A percentile compares a stretch with the other conserved stretches of the same genome.
Evolutionary conservation across 441 rosid genomes (phyloP).

Genomic region (Mallotus repandus): DNA sequence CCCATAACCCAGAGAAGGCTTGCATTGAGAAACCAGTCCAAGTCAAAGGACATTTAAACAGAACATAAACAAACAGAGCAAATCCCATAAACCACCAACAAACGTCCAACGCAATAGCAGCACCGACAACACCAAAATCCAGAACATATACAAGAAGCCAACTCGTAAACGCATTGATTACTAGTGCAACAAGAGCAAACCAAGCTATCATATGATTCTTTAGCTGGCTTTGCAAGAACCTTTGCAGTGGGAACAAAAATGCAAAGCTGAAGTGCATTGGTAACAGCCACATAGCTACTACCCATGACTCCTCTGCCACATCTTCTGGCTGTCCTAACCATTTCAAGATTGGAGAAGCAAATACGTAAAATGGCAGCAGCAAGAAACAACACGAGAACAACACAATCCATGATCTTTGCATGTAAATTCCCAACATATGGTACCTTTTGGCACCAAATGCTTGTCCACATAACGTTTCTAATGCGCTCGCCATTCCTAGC

Average conservation of each 20-base stretch:
- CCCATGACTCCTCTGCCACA: conserved; percentile 62
- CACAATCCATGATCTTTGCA: conserved; percentile 83
- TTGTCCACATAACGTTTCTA: conserved; percentile 88
- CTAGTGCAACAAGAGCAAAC: conserved; percentile 37
- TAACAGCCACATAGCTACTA: conserved; percentile 54
- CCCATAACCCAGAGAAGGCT: conserved; percentile 71
- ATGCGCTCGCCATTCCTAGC: conserved; percentile 84
- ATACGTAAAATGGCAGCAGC: conserved; percentile 58
- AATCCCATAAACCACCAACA: conserved; percentile 63
- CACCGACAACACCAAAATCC: conserved; percentile 59
- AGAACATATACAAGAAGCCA: conserved; percentile 58
- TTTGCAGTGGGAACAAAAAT: conserved; percentile 59
- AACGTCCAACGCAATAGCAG: conserved; percentile 50
- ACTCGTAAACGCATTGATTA: conserved; percentile 44
- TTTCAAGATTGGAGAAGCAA: conserved; percentile 59
- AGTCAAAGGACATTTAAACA: conserved; percentile 58
- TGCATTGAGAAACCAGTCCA: conserved; percentile 71
- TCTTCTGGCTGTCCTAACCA: conserved; percentile 65
- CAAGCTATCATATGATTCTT: conserved; percentile 56
- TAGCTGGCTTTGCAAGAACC: conserved; percentile 67
- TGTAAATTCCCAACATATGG: conserved; percentile 64
- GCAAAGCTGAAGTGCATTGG: conserved; percentile 75
- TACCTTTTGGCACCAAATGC: conserved; percentile 73
- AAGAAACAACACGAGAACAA: conserved; percentile 51
- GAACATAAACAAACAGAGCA: conserved; percentile 38